Evolutionary conservation across 1,139 yeast species (phyloP), one percentile per base, ranked within the genome.

Genomic region (Kluyveromyces sp.): DNA sequence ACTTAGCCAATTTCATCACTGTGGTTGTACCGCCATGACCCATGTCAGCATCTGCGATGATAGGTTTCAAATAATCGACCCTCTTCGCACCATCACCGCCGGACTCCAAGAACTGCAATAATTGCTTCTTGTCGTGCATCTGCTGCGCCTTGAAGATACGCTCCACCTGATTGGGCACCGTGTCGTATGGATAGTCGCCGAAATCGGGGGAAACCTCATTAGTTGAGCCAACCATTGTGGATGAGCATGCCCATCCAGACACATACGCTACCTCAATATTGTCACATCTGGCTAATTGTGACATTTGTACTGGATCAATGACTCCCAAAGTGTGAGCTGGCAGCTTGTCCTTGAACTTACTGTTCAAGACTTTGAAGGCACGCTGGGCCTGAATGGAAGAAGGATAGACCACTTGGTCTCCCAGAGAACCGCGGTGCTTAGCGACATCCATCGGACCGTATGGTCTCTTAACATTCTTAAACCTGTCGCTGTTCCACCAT

Each of bases 1-100:
- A 57, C 57, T 79, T 79, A 33, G 83, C 79, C 39, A 76, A 61
- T 56, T 78, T 78, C 79, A 77, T 76, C 16, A 78, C 80, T 0
- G 83, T 73, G 2, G 80, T 76, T 16, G 73, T 64, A 16, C 84
- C 82, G n/a, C 84, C 84, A 56, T 77, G 82, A 8, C 84, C 84
- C 54, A 81, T 78, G 50, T 78, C 84, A 8, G 75, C 84, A 55
- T 78, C 84, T 3, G 84, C 84, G 52, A 78, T 72, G 44, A 78
- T 77, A 11, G 84, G 84, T 43, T 78, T 67, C 52, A 79, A 56
- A 55, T 76, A 78, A 52, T 78, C 82, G 37, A 68, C 61, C 37
- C 48, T 42, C 3, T 46, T 66, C 50, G 42, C 66, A 37, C 44
- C 56, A 25, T 31, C 54, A 6, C 26, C 26, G 26, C 26, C 26